Evolutionary conservation across 108 stramenopile species (phyloP).

Genomic region (Aurantiochytrium sp.): DNA sequence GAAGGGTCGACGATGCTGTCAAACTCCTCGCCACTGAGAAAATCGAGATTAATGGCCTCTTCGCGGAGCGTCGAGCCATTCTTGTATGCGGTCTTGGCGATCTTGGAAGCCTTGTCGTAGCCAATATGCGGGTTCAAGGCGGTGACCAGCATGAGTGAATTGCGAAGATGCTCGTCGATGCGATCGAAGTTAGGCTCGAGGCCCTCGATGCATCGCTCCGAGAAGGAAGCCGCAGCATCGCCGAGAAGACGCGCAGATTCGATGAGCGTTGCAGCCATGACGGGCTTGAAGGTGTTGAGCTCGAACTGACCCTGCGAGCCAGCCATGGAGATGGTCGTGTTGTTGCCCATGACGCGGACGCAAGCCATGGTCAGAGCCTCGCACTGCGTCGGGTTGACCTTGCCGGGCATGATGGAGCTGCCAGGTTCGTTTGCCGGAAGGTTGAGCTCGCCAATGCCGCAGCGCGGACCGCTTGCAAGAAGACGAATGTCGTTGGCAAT

Average conservation of each 20-base stretch:
- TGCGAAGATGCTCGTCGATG: conserved; percentile 73
- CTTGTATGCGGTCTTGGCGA: conserved; percentile 93
- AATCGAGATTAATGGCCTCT: conserved; percentile 72
- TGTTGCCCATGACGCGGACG: conserved; percentile 97
- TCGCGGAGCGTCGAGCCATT: conserved; percentile 80
- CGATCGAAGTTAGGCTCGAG: conserved; percentile 71
- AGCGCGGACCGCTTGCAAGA: conserved; percentile 84
- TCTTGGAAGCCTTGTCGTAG: conserved; percentile 89
- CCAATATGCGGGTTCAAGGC: conserved; percentile 96
- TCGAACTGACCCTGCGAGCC: conserved; percentile 95
- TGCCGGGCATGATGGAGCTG: conserved; percentile 97
- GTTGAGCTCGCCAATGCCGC: conserved; percentile 84
- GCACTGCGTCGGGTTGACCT: conserved; percentile 97
- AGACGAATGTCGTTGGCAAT: conserved; percentile 94
- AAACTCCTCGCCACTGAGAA: conserved; percentile 84
- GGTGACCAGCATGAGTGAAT: conserved; percentile 91
- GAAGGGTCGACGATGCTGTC: conserved; percentile 89
- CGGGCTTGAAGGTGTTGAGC: conserved; percentile 96
- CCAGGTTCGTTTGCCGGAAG: conserved; percentile 96
- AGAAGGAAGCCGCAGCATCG: conserved; percentile 71
- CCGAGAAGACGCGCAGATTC: conserved; percentile 84
- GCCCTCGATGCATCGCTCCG: conserved; percentile 77
- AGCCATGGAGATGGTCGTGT: conserved; percentile 78
- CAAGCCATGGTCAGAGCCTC: conserved; percentile 98
- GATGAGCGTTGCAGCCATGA: conserved; percentile 84